Evolutionary conservation across 345 rosid species (phyloP).

Genomic region (Syzygium jambos): DNA sequence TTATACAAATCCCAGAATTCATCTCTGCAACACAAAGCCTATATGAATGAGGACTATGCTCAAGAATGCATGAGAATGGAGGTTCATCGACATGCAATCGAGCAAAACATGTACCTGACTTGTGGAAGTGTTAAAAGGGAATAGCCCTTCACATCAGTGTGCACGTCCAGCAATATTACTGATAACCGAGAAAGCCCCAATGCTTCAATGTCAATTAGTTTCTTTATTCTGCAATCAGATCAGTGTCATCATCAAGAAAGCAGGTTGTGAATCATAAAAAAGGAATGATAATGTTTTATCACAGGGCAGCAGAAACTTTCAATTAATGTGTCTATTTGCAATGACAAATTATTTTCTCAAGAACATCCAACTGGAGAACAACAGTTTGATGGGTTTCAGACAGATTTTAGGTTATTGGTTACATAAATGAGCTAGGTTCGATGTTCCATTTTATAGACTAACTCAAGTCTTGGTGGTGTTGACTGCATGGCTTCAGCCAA

Average conservation of each 20-base stretch:
- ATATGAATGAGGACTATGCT: neutral
- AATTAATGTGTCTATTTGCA: neutral
- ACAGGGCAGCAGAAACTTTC: neutral
- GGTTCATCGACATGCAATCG: neutral
- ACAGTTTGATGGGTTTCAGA: neutral
- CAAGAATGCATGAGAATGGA: neutral
- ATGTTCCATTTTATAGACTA: neutral
- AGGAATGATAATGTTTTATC: neutral
- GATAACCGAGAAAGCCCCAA: slow-evolving; percentile 66
- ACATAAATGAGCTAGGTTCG: neutral
- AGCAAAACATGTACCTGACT: slow-evolving; percentile 48
- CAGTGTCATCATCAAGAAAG: neutral
- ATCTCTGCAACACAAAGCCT: slow-evolving; percentile 38
- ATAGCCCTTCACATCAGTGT: slow-evolving; percentile 65
- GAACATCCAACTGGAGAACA: neutral
- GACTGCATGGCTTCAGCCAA: neutral
- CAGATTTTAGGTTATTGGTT: neutral
- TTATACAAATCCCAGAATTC: slow-evolving; percentile 88
- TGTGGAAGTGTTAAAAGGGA: slow-evolving; percentile 80
- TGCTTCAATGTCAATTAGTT: slow-evolving; percentile 69
- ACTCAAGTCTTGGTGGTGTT: neutral
- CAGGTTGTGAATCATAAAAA: neutral
- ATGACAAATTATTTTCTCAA: neutral
- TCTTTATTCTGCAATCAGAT: slow-evolving; percentile 45
- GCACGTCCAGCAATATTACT: slow-evolving; percentile 55